These are phyloP conservation scores for Lodderomyces pseudojiufengensis DNA, from an alignment of 1,139 yeast species.

Conservation along the genomic window DNA sequence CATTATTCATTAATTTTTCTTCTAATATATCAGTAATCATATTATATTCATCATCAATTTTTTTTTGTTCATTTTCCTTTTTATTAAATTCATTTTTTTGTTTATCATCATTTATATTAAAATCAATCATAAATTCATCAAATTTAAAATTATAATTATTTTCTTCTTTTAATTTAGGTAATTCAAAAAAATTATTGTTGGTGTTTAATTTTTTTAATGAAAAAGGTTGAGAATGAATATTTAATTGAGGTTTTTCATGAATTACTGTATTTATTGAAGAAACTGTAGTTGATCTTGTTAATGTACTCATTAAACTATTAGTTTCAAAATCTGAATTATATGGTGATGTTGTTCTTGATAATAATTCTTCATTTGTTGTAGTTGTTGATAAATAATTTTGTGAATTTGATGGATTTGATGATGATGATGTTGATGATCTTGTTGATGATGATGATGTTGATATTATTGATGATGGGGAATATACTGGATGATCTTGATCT, in stretches of 20 bases:
- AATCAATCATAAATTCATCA: conserved; percentile 10
- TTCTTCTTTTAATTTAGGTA: conserved; percentile 24
- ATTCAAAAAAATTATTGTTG: conserved; percentile 24
- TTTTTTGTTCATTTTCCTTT: conserved; percentile 5
- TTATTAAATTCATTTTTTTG: no score
- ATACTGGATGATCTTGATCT: conserved; percentile 16
- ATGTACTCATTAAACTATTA: conserved; percentile 36
- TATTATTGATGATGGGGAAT: conserved; percentile 6
- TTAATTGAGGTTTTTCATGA: conserved; percentile 14
- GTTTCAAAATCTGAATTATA: conserved; percentile 31
- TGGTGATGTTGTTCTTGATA: conserved; percentile 42
- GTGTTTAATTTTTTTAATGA: conserved; percentile 10
- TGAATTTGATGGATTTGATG: no score
- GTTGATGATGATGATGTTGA: no score
- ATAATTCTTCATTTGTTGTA: conserved; percentile 16
- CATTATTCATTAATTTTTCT: conserved; percentile 38
- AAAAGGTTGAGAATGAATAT: conserved; percentile 9
- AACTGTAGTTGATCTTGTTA: conserved; percentile 46
- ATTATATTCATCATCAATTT: conserved; percentile 34
- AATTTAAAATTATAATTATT: conserved; percentile 12
- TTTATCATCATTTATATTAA: no score
- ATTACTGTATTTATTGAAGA: conserved; percentile 25
- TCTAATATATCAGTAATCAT: conserved; percentile 41
- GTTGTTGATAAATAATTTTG: background rate
- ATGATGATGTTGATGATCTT: conserved; percentile 1